A percentile compares a stretch with the other conserved stretches of the same genome.
Conservation (phyloP, 2,329 filamentous ascomycete species). For the Zalaria sp. region DNA sequence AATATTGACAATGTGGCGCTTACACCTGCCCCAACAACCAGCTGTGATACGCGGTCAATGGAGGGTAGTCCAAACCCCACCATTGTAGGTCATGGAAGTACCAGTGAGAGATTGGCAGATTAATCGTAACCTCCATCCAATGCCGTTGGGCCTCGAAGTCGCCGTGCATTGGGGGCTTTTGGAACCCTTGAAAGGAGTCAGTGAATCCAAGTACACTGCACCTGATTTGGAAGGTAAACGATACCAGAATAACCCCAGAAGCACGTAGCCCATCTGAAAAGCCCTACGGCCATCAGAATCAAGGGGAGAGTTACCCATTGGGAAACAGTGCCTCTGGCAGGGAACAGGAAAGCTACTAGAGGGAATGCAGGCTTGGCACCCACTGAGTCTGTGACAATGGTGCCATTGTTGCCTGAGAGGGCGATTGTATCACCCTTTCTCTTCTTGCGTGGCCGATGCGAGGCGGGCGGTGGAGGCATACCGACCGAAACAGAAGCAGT, state of each 20-base stretch:
- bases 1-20: slow-evolving; percentile 11
- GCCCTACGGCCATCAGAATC: slow-evolving; percentile 75
- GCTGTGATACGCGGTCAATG: slow-evolving; percentile 94
- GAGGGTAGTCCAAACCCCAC: slow-evolving; percentile 97
- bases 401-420: slow-evolving; percentile 25
- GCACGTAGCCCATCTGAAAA: slow-evolving; percentile 86
- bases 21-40: slow-evolving; percentile 81
- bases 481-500: neutral
- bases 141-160: slow-evolving; percentile 97
- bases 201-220: too few species aligned
- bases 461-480: slow-evolving; percentile 7
- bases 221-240: too few species aligned
- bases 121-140: slow-evolving; percentile 94
- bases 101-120: slow-evolving; percentile 86
- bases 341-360: slow-evolving; percentile 88
- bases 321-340: slow-evolving; percentile 66
- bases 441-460: slow-evolving; percentile 28
- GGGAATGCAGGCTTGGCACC: slow-evolving; percentile 58
- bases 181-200: slow-evolving; percentile 42
- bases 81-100: slow-evolving; percentile 94
- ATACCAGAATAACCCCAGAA: slow-evolving; percentile 90
- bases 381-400: slow-evolving; percentile 27
- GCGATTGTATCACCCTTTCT: slow-evolving; percentile 24
- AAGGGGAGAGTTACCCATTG: slow-evolving; percentile 87
- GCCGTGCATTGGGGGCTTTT: slow-evolving; percentile 78